Percentiles rank a stretch among this genome's conserved stretches.
phyloP scores from a whole-genome alignment of 192 early-diverging fungal species.

The Coemansia sp. region DNA sequence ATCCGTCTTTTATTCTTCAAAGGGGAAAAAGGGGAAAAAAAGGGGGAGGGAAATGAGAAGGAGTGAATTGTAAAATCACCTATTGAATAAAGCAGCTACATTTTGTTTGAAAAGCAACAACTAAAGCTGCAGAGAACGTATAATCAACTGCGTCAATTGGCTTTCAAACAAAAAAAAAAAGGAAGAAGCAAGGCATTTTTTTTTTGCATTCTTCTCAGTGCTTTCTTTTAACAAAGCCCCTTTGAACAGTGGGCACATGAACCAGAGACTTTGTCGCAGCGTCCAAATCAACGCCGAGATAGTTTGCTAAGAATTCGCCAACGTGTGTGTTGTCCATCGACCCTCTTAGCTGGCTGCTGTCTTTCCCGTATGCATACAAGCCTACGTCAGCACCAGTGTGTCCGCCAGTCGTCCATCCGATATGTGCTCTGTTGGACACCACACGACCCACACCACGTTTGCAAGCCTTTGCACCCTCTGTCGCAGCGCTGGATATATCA shows the following conservation, averaged over 20 bases:
- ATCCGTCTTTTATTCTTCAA: no score
- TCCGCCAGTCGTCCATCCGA: conserved; percentile 80
- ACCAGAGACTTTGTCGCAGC: conserved; percentile 52
- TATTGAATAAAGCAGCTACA: no score
- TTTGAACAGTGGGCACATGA: conserved; percentile 14
- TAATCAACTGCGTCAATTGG: no score
- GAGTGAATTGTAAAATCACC: no score
- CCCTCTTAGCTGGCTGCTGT: conserved; percentile 53
- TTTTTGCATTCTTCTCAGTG: not conserved
- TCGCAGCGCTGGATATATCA: not conserved
- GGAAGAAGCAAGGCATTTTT: not conserved
- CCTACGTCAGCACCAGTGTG: conserved; percentile 94
- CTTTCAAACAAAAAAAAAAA: not conserved
- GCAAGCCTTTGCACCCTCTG: conserved; percentile 8
- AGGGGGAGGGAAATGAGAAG: no score
- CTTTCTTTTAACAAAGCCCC: conserved; percentile 1
- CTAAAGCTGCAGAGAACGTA: no score
- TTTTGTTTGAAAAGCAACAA: no score
- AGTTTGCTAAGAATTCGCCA: conserved; percentile 59
- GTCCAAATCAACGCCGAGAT: conserved; percentile 58
- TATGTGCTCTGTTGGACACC: conserved; percentile 30
- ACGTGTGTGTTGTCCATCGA: conserved; percentile 73
- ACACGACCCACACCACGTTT: conserved; percentile 27
- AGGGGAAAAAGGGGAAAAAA: no score
- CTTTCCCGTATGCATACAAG: conserved; percentile 63